phyloP scores from a whole-genome alignment of 495 filamentous ascomycete species.

The Collariella sp. region DNA sequence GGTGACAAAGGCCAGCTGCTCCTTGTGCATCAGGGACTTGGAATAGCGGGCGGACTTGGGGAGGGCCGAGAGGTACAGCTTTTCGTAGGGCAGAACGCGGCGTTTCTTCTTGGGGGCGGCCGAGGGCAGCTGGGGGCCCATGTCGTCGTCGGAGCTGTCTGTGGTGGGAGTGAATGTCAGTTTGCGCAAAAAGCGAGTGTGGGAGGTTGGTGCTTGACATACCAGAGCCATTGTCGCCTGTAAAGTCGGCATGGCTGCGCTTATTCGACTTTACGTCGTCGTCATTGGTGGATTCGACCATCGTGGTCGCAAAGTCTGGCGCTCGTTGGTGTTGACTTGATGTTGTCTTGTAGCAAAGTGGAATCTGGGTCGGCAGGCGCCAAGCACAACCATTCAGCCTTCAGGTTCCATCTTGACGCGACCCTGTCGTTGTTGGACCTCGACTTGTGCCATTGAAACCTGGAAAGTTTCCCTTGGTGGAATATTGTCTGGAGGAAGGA shows the following conservation, averaged over 20 bases:
- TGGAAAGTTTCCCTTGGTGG: neutral
- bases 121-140: slow-evolving; percentile 77
- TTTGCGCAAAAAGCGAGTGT: neutral
- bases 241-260: slow-evolving; percentile 39
- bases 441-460: too few relatives aligned
- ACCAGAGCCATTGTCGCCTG: slow-evolving; percentile 36
- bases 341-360: neutral
- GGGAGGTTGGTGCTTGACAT: neutral
- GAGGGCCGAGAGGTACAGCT: slow-evolving; percentile 84
- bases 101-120: slow-evolving; percentile 81
- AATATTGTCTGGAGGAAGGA: neutral
- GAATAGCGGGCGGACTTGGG: slow-evolving; percentile 78
- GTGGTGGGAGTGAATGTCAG: slow-evolving; percentile 1
- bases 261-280: slow-evolving; percentile 35
- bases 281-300: slow-evolving; percentile 20
- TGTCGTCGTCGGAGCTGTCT: slow-evolving; percentile 85
- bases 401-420: neutral
- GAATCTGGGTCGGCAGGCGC: neutral
- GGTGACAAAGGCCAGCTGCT: slow-evolving; percentile 77
- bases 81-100: slow-evolving; percentile 84
- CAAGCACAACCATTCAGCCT: neutral
- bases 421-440: too few relatives aligned
- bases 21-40: slow-evolving; percentile 97
- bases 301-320: neutral
- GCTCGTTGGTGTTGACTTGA: neutral